A percentile compares a stretch with the other conserved stretches of the same genome.
These are phyloP conservation scores for Fusarium palustre DNA, from an alignment of 2,329 filamentous ascomycete genomes.

Conservation along the genomic window DNA sequence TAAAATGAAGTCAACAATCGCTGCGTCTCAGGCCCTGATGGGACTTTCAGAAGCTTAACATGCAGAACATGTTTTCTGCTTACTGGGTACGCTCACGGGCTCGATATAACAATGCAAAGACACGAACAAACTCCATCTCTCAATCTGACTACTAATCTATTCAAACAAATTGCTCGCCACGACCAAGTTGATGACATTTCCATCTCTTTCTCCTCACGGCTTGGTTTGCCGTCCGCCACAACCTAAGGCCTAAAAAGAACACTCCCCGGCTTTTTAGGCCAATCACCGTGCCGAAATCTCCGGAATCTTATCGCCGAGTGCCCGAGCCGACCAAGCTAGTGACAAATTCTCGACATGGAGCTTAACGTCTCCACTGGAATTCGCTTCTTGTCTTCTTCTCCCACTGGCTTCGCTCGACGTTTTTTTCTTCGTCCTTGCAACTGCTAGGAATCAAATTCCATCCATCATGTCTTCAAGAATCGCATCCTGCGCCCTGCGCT, in stretches of 20 bases:
- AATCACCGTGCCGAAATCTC: constrained; percentile 47
- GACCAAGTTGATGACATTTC: constrained; percentile 22
- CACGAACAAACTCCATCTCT: neutral
- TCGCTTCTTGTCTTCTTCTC: constrained; percentile 37
- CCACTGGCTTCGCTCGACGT: constrained; percentile 37
- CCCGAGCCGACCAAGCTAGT: constrained; percentile 52
- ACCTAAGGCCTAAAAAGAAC: constrained; percentile 25
- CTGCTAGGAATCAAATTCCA: constrained; percentile 37
- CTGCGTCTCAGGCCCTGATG: neutral
- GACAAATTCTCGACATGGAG: constrained; percentile 52
- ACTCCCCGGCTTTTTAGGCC: constrained; percentile 42
- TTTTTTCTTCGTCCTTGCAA: constrained; percentile 41
- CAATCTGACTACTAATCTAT: neutral
- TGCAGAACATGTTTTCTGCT: neutral
- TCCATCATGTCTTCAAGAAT: constrained; percentile 70
- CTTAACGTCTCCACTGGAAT: constrained; percentile 41
- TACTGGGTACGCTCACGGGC: neutral
- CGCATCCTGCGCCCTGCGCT: constrained; percentile 77
- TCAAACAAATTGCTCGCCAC: constrained; percentile 22
- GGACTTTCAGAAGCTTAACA: neutral
- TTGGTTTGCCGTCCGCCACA: constrained; percentile 22
- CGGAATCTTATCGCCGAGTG: constrained; percentile 52
- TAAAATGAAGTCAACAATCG: neutral
- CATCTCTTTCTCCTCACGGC: constrained; percentile 18
- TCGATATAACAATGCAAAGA: neutral